These are phyloP conservation scores for Chaetomiaceae sp. DNA, from an alignment of 2,329 filamentous ascomycete species.

Conservation along the genomic window DNA sequence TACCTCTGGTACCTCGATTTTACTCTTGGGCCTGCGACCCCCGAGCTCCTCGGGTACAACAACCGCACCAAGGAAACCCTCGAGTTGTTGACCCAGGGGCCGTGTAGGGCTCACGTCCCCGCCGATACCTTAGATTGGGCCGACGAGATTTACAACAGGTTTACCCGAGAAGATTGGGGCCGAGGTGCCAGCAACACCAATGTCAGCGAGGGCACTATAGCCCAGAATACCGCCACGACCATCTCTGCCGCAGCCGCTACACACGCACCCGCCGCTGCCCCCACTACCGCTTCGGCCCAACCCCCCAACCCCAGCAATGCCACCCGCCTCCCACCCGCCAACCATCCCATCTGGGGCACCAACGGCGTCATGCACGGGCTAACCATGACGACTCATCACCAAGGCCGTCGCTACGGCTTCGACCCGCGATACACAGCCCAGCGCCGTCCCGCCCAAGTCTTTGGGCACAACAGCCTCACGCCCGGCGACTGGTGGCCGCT, in stretches of 20 bases:
- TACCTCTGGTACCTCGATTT: neutral
- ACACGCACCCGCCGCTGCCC: neutral
- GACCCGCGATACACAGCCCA: conserved; percentile 11
- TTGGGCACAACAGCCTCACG: conserved; percentile 33
- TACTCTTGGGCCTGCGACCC: neutral
- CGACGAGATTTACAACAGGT: neutral
- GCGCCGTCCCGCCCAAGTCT: conserved; percentile 18
- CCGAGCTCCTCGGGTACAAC: neutral
- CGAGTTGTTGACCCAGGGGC: neutral
- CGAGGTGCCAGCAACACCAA: neutral
- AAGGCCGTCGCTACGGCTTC: neutral
- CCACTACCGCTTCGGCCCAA: neutral
- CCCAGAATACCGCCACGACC: too few species aligned
- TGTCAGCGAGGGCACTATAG: too few species aligned
- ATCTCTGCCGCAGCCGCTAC: neutral
- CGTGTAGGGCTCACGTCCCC: neutral
- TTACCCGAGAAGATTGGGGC: neutral
- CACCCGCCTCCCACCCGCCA: conserved; percentile 15
- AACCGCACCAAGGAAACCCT: neutral
- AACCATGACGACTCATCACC: neutral
- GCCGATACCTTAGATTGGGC: neutral
- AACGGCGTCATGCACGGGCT: conserved; percentile 32
- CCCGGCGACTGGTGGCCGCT: conserved; percentile 50
- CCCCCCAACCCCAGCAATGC: too few species aligned
- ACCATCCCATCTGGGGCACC: conserved; percentile 31